Percentiles rank a stretch among this genome's conserved stretches.
These are phyloP conservation scores for Botrytis paeoniae DNA, from an alignment of 2,329 filamentous ascomycete genomes.

Conservation along the genomic window DNA sequence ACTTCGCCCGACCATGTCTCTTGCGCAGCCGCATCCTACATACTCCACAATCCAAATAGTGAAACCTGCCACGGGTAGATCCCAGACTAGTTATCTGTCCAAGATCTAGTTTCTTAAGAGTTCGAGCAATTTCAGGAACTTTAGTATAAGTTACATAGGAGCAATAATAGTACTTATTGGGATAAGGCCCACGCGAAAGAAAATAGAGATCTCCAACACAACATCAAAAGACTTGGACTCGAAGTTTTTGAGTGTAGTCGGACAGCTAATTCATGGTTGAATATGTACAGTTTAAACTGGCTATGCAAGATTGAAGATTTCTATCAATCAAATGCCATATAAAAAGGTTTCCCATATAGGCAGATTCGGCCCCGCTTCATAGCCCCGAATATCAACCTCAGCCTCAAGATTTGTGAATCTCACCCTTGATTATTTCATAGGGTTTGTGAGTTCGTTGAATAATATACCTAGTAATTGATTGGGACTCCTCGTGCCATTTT, in stretches of 20 bases:
- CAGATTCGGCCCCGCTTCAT: neutral
- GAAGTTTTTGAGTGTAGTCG: neutral
- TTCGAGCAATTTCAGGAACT: neutral
- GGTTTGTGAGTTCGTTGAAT: neutral
- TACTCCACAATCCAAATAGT: neutral
- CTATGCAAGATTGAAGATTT: neutral
- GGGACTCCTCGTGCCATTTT: neutral
- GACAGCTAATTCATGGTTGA: neutral
- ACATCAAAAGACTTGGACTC: neutral
- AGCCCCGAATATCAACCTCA: neutral
- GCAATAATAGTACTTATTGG: neutral
- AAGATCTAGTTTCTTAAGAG: neutral
- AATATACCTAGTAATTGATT: neutral
- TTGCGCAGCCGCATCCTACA: neutral
- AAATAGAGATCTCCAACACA: neutral
- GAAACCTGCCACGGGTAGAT: neutral
- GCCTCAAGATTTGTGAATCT: neutral
- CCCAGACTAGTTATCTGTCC: neutral
- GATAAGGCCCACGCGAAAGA: neutral
- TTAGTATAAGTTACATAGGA: neutral
- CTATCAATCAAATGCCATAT: neutral
- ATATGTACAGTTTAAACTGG: neutral
- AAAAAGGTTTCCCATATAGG: neutral
- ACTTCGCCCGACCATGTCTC: neutral
- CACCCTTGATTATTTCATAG: neutral